Evolutionary conservation across 2,329 filamentous ascomycete genomes (phyloP).

Genomic region (Alternaria sp.): DNA sequence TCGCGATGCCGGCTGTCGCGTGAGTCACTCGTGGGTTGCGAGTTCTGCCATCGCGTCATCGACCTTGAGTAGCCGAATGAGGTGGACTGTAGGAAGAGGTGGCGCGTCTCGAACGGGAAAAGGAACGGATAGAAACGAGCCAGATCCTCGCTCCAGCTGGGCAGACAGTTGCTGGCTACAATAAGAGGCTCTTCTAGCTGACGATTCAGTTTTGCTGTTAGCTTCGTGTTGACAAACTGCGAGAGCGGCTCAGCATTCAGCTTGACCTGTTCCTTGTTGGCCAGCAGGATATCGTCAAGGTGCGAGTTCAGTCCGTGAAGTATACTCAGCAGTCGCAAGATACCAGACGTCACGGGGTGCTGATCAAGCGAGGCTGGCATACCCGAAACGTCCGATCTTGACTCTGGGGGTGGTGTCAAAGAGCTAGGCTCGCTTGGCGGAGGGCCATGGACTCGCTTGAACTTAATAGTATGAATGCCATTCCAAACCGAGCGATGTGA

Average conservation of each 20-base stretch:
- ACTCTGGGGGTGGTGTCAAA: constrained; percentile 63
- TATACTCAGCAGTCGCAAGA: constrained; percentile 86
- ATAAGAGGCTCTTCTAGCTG: constrained; percentile 96
- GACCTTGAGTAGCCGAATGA: constrained; percentile 97
- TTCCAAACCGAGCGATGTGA: constrained; percentile 85
- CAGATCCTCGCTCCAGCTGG: constrained; percentile 94
- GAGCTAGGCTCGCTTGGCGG: constrained; percentile 76
- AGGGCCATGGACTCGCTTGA: constrained; percentile 83
- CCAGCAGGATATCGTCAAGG: constrained; percentile 85
- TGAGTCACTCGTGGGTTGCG: constrained; percentile 80
- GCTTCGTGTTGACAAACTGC: constrained; percentile 97
- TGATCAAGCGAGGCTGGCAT: constrained; percentile 83
- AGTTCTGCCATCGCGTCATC: constrained; percentile 97
- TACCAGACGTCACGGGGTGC: constrained; percentile 83
- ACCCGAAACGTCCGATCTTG: constrained; percentile 64
- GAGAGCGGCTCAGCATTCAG: constrained; percentile 83
- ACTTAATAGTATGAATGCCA: constrained; percentile 88
- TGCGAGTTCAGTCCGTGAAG: constrained; percentile 93
- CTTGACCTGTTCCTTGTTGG: constrained; percentile 74
- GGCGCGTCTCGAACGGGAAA: constrained; percentile 96
- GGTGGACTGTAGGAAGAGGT: constrained; percentile 96
- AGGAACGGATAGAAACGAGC: constrained; percentile 94
- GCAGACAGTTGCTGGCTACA: constrained; percentile 94
- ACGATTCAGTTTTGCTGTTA: constrained; percentile 96
- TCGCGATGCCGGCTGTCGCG: constrained; percentile 83